Base-by-base conservation (phyloP, 1,284 basidiomycete species). In the Coniferiporia weirii region DNA sequence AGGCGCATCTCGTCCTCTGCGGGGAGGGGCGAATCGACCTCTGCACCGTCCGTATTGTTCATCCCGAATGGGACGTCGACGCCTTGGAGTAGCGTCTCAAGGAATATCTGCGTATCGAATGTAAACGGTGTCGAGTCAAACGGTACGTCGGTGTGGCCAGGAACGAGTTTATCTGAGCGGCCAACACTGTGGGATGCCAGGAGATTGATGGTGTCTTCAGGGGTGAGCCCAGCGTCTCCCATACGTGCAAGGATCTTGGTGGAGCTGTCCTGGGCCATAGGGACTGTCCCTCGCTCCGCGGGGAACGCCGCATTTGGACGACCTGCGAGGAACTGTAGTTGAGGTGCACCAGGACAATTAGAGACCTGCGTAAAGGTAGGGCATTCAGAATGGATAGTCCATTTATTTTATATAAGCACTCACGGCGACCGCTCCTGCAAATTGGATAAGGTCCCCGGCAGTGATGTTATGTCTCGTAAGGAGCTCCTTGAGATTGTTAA, bases 401-500 rank as follows among this genome's bases (percentile, higher is more conserved):
- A 9, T 8, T 27, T 3, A 46, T 1, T 19, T 2, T 9, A n/a
- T 17, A 46, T 19, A 7, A 9, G 38, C 19, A 46, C 44, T 46
- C 8, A 65, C 35, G 2, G 56, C 64, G 38, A 64, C 60, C 27
- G 65, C 65, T 43, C 57, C 64, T n/a, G 64, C 65, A 40, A 66
- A 65, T 46, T 66, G 65, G 17, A 66, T 60, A 15, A 65, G 46
- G 36, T 66, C 65, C 17, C 65, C 65, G 20, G 64, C 62, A 46
- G 64, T 53, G 17, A 66, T 44, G 9, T 44, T 45, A 50, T 64
- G 47, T 1, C n/a, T 45, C 17, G 52, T 3, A 13, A 61, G 48
- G 49, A 63, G 59, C 4, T 59, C 59, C 5, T 12, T 19, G 17
- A 65, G 61, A 27, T 17, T 22, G 32, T 56, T 22, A 12, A 64